These are phyloP conservation scores for Ciborinia camelliae DNA, from an alignment of 2,329 filamentous ascomycete genomes.

Conservation along the genomic window DNA sequence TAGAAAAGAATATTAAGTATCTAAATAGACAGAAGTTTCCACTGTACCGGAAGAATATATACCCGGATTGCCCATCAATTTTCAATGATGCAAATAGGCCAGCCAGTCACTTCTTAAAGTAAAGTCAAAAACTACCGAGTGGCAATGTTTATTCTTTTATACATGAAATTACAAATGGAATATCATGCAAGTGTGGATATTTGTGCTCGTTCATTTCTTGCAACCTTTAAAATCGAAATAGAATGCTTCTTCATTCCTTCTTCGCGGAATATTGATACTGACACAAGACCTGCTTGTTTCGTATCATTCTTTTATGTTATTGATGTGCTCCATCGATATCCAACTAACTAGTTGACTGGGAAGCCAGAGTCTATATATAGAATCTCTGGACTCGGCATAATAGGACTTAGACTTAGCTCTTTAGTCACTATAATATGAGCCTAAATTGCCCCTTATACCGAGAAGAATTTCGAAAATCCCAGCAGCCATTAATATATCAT, in stretches of 20 bases:
- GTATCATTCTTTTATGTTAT: no score
- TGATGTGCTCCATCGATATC: no score
- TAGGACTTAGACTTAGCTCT: no score
- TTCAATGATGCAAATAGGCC: background rate
- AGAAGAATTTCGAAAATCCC: background rate
- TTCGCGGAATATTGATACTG: background rate
- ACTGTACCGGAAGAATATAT: no score
- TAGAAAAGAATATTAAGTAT: no score
- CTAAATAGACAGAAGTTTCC: no score
- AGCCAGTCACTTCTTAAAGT: no score
- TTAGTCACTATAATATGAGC: no score
- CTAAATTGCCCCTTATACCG: no score
- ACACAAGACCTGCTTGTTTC: background rate
- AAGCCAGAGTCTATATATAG: no score
- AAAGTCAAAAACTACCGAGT: background rate
- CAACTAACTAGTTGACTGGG: no score
- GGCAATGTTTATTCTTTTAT: background rate
- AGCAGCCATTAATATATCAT: background rate
- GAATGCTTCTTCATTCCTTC: background rate
- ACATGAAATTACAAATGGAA: background rate
- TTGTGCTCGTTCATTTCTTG: background rate
- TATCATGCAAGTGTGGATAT: background rate
- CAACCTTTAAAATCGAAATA: background rate
- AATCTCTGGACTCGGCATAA: no score
- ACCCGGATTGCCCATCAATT: background rate